These are phyloP conservation scores for Solanum tarijense DNA, from an alignment of 257 asterid genomes.

Conservation along the genomic window DNA sequence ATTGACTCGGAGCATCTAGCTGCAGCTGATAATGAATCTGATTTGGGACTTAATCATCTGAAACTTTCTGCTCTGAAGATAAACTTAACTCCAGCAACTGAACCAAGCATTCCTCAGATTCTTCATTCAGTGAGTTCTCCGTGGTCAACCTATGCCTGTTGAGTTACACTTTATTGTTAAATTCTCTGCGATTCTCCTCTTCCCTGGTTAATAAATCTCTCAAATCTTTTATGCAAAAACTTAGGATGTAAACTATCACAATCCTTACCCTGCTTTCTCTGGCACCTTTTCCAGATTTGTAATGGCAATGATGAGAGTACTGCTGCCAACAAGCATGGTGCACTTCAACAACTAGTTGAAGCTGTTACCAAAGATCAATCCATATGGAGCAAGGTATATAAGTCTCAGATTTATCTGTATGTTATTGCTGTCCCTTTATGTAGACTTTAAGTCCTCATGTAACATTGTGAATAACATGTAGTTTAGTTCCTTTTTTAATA, in stretches of 20 bases:
- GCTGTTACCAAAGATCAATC: constrained; percentile 50
- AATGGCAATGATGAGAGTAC: constrained; percentile 69
- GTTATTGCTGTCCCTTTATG: background rate
- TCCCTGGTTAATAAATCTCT: background rate
- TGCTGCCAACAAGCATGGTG: constrained; percentile 48
- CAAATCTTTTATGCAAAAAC: constrained; percentile 2
- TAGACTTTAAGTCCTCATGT: background rate
- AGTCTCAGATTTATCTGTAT: background rate
- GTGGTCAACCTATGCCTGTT: background rate
- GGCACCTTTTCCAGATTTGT: constrained; percentile 44
- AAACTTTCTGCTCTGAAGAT: constrained; percentile 38
- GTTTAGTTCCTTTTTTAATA: constrained; percentile 5
- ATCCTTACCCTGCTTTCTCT: background rate
- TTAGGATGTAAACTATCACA: background rate
- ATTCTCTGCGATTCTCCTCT: background rate
- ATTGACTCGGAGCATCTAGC: constrained; percentile 44
- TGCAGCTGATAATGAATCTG: constrained; percentile 47
- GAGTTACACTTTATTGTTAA: background rate
- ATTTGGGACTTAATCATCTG: constrained; percentile 36
- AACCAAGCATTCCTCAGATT: constrained; percentile 91
- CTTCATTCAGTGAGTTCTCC: constrained; percentile 74
- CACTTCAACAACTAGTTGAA: constrained; percentile 86
- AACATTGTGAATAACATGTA: background rate
- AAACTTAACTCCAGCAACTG: constrained; percentile 47
- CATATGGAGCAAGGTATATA: constrained; percentile 78